These are phyloP conservation scores for Chalciporus sp. DNA, from an alignment of 1,284 basidiomycete genomes.

Conservation along the genomic window DNA sequence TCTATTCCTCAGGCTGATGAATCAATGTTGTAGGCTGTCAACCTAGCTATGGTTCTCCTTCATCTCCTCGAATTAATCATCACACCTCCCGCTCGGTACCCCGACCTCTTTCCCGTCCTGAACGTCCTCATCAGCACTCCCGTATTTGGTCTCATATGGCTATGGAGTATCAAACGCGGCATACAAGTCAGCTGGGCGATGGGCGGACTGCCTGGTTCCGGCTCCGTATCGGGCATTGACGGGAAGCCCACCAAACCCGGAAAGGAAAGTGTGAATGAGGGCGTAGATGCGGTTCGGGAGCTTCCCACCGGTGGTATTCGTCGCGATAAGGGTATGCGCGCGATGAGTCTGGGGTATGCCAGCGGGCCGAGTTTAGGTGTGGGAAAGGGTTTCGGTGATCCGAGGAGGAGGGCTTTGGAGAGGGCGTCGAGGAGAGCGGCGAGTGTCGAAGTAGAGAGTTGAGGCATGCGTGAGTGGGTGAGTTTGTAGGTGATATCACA, in stretches of 20 bases:
- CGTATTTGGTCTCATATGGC: conserved; percentile 73
- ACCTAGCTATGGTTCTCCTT: conserved; percentile 55
- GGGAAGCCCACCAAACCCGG: background rate
- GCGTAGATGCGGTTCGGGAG: background rate
- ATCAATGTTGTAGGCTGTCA: conserved; percentile 49
- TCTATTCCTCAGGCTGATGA: conserved; percentile 7
- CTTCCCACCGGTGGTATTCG: conserved; percentile 3
- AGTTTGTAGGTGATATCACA: conserved; percentile 5
- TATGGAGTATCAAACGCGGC: conserved; percentile 77
- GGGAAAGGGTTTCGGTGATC: conserved; percentile 16
- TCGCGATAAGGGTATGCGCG: conserved; percentile 24
- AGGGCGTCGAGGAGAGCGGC: conserved; percentile 16
- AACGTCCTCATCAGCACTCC: conserved; percentile 85
- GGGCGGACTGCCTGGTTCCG: conserved; percentile 37
- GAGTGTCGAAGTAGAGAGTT: conserved; percentile 20
- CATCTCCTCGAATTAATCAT: conserved; percentile 69
- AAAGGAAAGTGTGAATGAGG: conserved; percentile 6
- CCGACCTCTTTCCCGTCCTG: conserved; percentile 84
- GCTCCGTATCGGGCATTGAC: background rate
- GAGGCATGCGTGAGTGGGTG: background rate
- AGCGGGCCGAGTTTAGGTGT: conserved; percentile 10
- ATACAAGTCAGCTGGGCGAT: conserved; percentile 70
- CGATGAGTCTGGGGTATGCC: conserved; percentile 30
- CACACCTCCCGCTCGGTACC: conserved; percentile 71
- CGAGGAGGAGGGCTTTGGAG: conserved; percentile 30